phyloP scores from a whole-genome alignment of 345 rosid genomes.

The Turnera subulata region DNA sequence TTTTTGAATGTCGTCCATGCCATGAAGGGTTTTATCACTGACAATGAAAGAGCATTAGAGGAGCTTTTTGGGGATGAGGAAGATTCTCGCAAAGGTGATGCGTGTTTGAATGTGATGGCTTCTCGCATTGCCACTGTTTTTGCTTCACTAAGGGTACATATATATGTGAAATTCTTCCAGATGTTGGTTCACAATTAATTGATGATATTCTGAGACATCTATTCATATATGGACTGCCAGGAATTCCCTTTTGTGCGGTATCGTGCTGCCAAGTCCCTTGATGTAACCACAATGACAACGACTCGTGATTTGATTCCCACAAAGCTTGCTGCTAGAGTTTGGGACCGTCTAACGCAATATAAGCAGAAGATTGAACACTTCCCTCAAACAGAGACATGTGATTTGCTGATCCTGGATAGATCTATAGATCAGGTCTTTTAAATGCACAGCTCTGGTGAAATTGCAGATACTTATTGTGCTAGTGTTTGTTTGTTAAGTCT shows the following conservation, averaged over 20 bases:
- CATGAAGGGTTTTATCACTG: conserved; percentile 83
- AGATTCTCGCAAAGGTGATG: conserved; percentile 73
- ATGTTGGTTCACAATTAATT: conserved; percentile 13
- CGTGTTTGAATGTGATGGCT: conserved; percentile 88
- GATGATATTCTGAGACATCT: conserved; percentile 17
- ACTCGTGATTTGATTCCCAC: conserved; percentile 86
- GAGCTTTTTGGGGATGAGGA: conserved; percentile 86
- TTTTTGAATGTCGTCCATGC: background rate
- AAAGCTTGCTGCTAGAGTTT: conserved; percentile 96
- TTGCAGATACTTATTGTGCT: conserved; percentile 8
- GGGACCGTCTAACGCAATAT: conserved; percentile 78
- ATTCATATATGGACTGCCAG: conserved; percentile 35
- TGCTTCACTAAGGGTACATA: conserved; percentile 98
- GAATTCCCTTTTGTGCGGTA: conserved; percentile 93
- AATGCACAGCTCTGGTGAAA: conserved; percentile 14
- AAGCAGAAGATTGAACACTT: conserved; percentile 73
- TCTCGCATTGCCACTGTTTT: conserved; percentile 91
- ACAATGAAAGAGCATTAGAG: conserved; percentile 83
- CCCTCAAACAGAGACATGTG: conserved; percentile 94
- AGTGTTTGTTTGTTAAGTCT: background rate
- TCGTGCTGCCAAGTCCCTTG: conserved; percentile 94
- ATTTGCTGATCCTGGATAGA: conserved; percentile 92
- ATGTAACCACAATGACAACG: conserved; percentile 93
- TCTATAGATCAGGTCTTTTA: conserved; percentile 84
- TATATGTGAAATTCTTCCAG: conserved; percentile 9